Evolutionary conservation across 75 land plant genomes (phyloP).

Genomic region (Cunninghamia lanceolata): DNA sequence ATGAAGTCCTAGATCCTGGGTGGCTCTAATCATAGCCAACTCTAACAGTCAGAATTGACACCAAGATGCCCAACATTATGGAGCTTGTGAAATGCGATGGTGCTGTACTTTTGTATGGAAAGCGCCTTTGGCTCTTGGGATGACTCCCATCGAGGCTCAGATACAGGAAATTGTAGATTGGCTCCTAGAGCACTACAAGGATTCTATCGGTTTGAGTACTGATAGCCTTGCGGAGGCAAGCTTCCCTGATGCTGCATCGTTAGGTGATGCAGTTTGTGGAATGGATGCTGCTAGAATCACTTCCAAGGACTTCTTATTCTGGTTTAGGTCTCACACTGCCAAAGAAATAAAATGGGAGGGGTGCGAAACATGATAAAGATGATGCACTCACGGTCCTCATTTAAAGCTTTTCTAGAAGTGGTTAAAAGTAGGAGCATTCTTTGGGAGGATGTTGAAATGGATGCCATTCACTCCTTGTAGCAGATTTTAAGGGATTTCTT

Average conservation of each 20-base stretch:
- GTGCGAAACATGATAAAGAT: too few species aligned
- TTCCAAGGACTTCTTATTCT: slow-evolving; percentile 69
- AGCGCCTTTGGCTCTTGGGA: slow-evolving; percentile 72
- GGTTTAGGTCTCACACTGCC: slow-evolving; percentile 90
- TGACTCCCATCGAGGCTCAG: slow-evolving; percentile 72
- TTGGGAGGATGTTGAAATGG: too few species aligned
- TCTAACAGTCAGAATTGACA: slow-evolving; percentile 73
- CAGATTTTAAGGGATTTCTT: too few species aligned
- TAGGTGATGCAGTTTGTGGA: slow-evolving; percentile 43
- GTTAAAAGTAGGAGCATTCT: too few species aligned
- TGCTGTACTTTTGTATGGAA: slow-evolving; percentile 68
- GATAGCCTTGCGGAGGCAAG: slow-evolving; percentile 85
- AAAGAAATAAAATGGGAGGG: slow-evolving; percentile 86
- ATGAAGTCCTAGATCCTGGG: too few species aligned
- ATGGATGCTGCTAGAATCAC: slow-evolving; percentile 45
- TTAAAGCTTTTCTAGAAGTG: too few species aligned
- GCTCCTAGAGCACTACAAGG: slow-evolving; percentile 63
- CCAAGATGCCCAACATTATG: slow-evolving; percentile 82
- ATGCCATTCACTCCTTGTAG: too few species aligned
- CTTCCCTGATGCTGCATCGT: slow-evolving; percentile 53
- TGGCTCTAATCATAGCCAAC: too few species aligned
- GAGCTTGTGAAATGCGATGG: slow-evolving; percentile 31
- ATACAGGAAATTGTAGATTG: slow-evolving; percentile 66
- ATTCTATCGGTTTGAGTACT: slow-evolving; percentile 80
- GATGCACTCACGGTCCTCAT: too few species aligned